Evolutionary conservation across 2,329 filamentous ascomycete species (phyloP), one percentile per base, ranked within the genome.

Genomic region (Coleophoma cylindrospora): DNA sequence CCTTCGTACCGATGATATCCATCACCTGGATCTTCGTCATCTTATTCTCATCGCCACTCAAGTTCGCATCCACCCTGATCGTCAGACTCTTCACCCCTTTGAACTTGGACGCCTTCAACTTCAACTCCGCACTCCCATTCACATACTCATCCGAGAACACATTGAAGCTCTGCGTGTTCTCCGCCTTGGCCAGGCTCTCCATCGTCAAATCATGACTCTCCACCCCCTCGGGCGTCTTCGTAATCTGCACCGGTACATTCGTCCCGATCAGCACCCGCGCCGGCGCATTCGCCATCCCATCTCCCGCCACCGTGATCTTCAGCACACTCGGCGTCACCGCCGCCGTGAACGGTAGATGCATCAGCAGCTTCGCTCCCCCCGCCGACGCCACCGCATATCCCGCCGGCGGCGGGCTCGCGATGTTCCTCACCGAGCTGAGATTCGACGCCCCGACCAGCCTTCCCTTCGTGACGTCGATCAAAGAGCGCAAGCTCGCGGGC

Each of bases 91-190:
- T 64, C 22, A 61, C 49, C 1, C 41, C 57, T 3, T 50, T 56
- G 50, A 64, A 64, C 40, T 64, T 64, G n/a, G 55, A 59, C 32
- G 54, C 54, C 45, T 64, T 64, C 13, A 64, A 45, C 49, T 61
- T 62, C 27, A 64, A 34, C 40, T 61, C 58, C 1, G 60, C 53
- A 13, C 43, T 47, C 19, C 59, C 60, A 52, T 61, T 51, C 32
- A 53, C 50, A 38, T 61, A 64, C 43, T 64, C 61, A 50, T 64
- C 61, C 22, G 58, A 59, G 34, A 53, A 64, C 2, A 64, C 48
- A 41, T 62, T 61, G 43, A 62, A 59, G 10, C 50, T 33, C 48
- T 64, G 61, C 8, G 55, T 51, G 36, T 61, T 61, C 40, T 64
- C 61, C 21, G 59, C 60, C 45, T 61, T 61, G 3, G 32, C 10